Evolutionary conservation across 2,329 filamentous ascomycete species (phyloP).

Genomic region (Penicillium olsonii): DNA sequence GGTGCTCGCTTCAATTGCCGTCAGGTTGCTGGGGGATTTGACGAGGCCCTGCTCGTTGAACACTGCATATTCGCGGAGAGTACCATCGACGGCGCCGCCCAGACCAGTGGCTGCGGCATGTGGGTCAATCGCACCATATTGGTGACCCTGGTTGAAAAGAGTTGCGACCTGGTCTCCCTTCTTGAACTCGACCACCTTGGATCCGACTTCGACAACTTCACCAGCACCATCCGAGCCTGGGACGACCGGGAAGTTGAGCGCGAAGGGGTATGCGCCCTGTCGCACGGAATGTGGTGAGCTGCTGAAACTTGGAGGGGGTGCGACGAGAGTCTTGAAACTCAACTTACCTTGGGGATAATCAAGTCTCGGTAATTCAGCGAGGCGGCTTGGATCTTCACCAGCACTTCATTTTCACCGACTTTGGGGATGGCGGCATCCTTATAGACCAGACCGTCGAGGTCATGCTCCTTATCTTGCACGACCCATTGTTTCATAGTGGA

Average conservation of each 20-base stretch:
- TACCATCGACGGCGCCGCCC: conserved; percentile 68
- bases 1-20: conserved; percentile 56
- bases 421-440: conserved; percentile 57
- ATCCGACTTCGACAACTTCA: conserved; percentile 54
- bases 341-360: conserved; percentile 46
- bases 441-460: conserved; percentile 63
- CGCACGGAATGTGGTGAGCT: not conserved
- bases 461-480: conserved; percentile 50
- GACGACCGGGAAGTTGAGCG: conserved; percentile 33
- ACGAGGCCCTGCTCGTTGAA: conserved; percentile 71
- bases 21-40: conserved; percentile 59
- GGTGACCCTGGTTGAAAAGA: conserved; percentile 60
- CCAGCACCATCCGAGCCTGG: conserved; percentile 45
- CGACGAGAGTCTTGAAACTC: not conserved
- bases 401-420: conserved; percentile 69
- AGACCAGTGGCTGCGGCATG: conserved; percentile 57
- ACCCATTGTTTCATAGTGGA: conserved; percentile 58
- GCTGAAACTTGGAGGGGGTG: not conserved
- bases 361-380: conserved; percentile 55
- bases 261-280: conserved; percentile 38
- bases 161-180: conserved; percentile 60
- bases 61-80: conserved; percentile 65
- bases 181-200: conserved; percentile 58
- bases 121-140: conserved; percentile 49
- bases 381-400: conserved; percentile 63